Evolutionary conservation across 345 rosid genomes (phyloP), one percentile per base, ranked within the genome.

Genomic region (Odontarrhena argentea): DNA sequence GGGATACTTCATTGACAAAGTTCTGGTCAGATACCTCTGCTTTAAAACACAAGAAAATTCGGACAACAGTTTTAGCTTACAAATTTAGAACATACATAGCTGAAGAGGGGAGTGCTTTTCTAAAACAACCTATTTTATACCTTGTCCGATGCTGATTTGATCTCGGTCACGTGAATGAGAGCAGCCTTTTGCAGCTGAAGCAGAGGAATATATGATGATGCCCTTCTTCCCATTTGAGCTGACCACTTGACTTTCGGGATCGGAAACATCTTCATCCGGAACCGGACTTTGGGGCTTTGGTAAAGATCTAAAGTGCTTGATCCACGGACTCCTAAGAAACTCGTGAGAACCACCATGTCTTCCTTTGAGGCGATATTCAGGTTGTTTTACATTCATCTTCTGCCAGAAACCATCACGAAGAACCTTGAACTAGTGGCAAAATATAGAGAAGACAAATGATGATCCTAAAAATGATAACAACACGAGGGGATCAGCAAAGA

Each of bases 21-120:
- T 93, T 93, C 82, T 93, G 98, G 74, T 84, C 97, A 0, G 96
- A 84, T 62, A 80, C 82, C 79, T 93, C 98, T 87, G 75, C 76
- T 79, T 71, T 18, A 55, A 67, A 32, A 65, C 67, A 76, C 59
- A 12, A 18, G 12, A 9, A 50, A 51, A 65, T 2, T 7, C 44
- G 2, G 5, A 72, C n/a, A 49, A 49, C 38, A 25, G 13, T 26
- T 26, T 8, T 7, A 54, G 41, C 11, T 37, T 26, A 42, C 25
- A 65, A 57, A 24, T 2, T 46, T 14, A 22, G 35, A 24, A 38
- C 4, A 8, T 0, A 66, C 44, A 51, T 12, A 12, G 5, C 0
- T 34, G 0, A 55, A 38, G 4, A 66, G 40, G 9, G 4, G 8
- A 15, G 32, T 1, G 32, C 32, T 28, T 28, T 28, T 28, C 5